A percentile compares a stretch with the other conserved stretches of the same genome.
Conservation (phyloP, 2,329 filamentous ascomycete species). For the Graphilbum ipis-grandicollis region DNA sequence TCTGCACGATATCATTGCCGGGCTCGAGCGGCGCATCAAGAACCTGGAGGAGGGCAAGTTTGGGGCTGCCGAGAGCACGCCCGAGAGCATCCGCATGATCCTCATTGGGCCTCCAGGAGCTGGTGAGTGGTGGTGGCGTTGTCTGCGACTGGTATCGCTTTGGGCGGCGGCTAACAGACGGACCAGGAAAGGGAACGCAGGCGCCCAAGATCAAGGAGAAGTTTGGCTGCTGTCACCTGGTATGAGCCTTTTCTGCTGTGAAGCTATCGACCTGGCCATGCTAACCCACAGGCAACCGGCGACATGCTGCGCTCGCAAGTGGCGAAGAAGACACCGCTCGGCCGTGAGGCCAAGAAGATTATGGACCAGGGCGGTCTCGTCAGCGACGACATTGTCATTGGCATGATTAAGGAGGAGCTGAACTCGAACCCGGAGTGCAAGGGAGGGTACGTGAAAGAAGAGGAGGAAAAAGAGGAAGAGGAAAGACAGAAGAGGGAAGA, state of each 20-base stretch:
- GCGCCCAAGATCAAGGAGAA: constrained; percentile 96
- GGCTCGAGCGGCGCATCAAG: constrained; percentile 73
- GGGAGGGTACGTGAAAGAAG: constrained; percentile 71
- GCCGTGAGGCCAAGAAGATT: constrained; percentile 97
- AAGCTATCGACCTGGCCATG: no score
- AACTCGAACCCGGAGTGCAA: constrained; percentile 89
- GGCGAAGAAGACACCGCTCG: constrained; percentile 87
- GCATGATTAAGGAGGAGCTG: constrained; percentile 98
- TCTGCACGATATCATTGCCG: constrained; percentile 68
- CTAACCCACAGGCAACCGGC: constrained; percentile 61
- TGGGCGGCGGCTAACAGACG: no score
- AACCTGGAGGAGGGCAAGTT: constrained; percentile 62
- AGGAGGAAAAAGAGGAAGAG: no score
- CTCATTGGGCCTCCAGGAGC: constrained; percentile 94
- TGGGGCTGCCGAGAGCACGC: constrained; percentile 24
- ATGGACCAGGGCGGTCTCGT: constrained; percentile 98
- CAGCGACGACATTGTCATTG: constrained; percentile 97
- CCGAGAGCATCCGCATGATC: constrained; percentile 77
- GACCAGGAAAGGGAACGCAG: constrained; percentile 98
- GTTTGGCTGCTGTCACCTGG: constrained; percentile 92
- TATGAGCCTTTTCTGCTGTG: constrained; percentile 23
- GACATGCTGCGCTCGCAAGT: constrained; percentile 99
- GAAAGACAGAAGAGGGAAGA: no score
- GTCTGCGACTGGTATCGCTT: no score
- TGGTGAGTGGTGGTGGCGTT: constrained; percentile 54